These are phyloP conservation scores for Camillea tinctor DNA, from an alignment of 2,329 filamentous ascomycete genomes.

Conservation along the genomic window DNA sequence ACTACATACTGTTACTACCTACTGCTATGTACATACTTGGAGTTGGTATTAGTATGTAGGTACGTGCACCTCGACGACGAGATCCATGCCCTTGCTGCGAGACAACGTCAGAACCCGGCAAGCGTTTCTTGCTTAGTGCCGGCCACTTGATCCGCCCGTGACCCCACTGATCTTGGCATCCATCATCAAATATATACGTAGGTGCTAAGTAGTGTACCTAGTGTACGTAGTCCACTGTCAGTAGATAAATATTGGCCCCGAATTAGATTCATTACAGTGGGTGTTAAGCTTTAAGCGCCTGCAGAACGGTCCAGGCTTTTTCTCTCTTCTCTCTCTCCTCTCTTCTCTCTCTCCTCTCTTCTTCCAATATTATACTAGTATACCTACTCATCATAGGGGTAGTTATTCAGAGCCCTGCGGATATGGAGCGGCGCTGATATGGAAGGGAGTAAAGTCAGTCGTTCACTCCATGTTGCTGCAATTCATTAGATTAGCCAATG, in stretches of 20 bases:
- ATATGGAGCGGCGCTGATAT: too few relatives aligned
- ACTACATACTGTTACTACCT: constrained; percentile 10
- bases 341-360: background rate
- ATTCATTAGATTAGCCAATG: background rate
- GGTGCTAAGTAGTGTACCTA: too few relatives aligned
- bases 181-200: constrained; percentile 4
- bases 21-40: background rate
- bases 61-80: constrained; percentile 3
- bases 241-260: background rate
- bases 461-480: background rate
- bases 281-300: background rate
- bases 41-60: background rate
- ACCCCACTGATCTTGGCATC: constrained; percentile 20
- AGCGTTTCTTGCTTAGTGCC: constrained; percentile 20
- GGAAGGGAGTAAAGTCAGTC: background rate
- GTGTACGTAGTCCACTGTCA: too few relatives aligned
- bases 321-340: background rate
- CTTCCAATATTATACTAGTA: too few relatives aligned
- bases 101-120: constrained; percentile 11
- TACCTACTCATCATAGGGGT: too few relatives aligned
- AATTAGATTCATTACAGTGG: background rate
- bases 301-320: background rate
- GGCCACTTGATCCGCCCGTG: constrained; percentile 23
- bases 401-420: too few relatives aligned
- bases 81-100: constrained; percentile 12